Evolutionary conservation across 2,329 filamentous ascomycete genomes (phyloP), one percentile per base, ranked within the genome.

Genomic region (Sporothrix pseudoabietina): DNA sequence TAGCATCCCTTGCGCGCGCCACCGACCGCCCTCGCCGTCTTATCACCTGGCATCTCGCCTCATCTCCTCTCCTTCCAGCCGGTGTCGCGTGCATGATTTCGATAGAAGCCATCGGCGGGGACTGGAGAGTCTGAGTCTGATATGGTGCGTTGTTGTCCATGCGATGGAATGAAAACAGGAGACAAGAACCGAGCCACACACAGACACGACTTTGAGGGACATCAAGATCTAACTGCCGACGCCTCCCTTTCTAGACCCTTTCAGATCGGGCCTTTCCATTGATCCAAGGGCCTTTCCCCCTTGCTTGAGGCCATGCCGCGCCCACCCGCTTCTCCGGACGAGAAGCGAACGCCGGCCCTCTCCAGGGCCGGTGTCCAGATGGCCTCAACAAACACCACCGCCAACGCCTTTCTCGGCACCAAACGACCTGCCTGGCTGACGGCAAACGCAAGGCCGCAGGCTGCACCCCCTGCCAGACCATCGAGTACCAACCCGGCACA

Each of bases 351-450:
- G 49, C 19, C 47, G 7, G 19, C 12, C 4, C 26, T 22, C 8
- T 39, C 47, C 14, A 3, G 30, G 19, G 19, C 63, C 47, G 71
- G 68, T 19, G 47, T 9, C 41, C 57, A 55, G 39, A 78, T 80
- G 74, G 78, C 78, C 1, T 75, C 75, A 1, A 75, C 79, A 12
- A 81, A 81, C 75, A 78, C 77, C 52, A 81, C 80, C 1, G 78
- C 78, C 32, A 78, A 78, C 70, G 72, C 76, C 30, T 81, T 81
- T 71, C 76, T 81, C 49, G 77, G 77, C 3, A 68, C 75, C 30
- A 76, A 76, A 12, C 76, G 79, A 69, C 79, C 78, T 68, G 71
- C 78, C 75, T 80, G 80, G 80, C 76, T 80, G 74, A 76, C 76
- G 19, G 16, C 66, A 19, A 39, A 52, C 16, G 32, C 55, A n/a